Conservation (phyloP, 2,329 filamentous ascomycete species). For the Pestalotiopsis sp. region DNA sequence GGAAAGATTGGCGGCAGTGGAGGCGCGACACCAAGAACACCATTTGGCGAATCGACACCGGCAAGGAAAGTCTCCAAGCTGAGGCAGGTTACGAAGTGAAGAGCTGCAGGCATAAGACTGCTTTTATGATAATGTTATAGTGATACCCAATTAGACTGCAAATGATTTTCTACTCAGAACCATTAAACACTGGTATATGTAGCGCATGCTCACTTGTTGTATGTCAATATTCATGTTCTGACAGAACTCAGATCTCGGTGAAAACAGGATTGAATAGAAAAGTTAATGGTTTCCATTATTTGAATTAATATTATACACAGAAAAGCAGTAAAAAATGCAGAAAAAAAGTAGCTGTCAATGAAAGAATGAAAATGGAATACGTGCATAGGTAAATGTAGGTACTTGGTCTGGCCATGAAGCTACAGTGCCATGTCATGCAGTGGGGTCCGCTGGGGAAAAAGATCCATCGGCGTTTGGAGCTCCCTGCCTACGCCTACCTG, state of each 20-base stretch:
- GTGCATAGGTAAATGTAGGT: too few relatives aligned
- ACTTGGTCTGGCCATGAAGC: neutral
- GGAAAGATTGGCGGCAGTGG: conserved; percentile 57
- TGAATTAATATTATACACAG: too few relatives aligned
- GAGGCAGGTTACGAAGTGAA: conserved; percentile 35
- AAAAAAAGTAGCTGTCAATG: too few relatives aligned
- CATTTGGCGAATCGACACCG: conserved; percentile 45
- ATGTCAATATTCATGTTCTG: too few relatives aligned
- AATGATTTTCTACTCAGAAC: neutral
- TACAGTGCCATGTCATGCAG: neutral
- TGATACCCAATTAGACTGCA: conserved; percentile 24
- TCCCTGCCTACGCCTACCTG: neutral
- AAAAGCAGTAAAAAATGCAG: too few relatives aligned
- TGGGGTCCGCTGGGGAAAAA: neutral
- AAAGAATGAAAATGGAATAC: too few relatives aligned
- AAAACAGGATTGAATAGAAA: too few relatives aligned
- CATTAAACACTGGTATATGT: neutral
- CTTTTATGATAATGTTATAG: conserved; percentile 2
- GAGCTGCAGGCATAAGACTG: neutral
- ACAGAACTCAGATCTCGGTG: too few relatives aligned
- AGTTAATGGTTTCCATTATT: too few relatives aligned
- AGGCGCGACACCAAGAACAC: conserved; percentile 37
- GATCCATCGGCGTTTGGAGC: neutral
- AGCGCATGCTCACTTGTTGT: neutral
- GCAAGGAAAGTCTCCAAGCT: conserved; percentile 37